phyloP scores from a whole-genome alignment of 2,329 filamentous ascomycete genomes.

The Calonectria pseudoreteaudii region DNA sequence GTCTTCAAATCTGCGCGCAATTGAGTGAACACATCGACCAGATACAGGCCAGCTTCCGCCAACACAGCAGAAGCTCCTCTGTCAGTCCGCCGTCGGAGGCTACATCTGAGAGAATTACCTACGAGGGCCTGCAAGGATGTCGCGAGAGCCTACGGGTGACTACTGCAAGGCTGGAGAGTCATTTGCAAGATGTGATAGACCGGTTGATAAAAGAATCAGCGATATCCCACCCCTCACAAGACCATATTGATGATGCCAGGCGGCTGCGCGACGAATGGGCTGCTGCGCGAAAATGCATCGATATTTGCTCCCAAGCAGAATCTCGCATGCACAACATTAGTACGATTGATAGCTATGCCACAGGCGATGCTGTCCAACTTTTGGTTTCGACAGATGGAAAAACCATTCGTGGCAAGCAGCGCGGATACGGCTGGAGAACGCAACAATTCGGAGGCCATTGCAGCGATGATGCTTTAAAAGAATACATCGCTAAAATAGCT shows the following conservation, averaged over 20 bases:
- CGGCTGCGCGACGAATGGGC: conserved; percentile 27
- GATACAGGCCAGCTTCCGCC: conserved; percentile 16
- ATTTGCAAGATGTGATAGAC: neutral
- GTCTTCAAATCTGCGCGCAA: conserved; percentile 32
- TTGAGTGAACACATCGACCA: conserved; percentile 35
- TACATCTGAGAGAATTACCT: conserved; percentile 5
- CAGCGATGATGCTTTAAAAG: neutral
- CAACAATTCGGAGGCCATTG: neutral
- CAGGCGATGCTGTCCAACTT: neutral
- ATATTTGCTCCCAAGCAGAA: conserved; percentile 24
- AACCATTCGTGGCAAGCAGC: neutral
- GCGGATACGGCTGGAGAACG: neutral
- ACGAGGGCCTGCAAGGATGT: conserved; percentile 26
- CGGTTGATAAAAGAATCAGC: conserved; percentile 1
- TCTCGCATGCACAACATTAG: neutral
- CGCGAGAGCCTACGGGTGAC: conserved; percentile 9
- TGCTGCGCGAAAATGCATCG: conserved; percentile 23
- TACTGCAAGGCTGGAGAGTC: neutral
- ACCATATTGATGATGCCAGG: conserved; percentile 12
- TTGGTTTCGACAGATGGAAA: neutral
- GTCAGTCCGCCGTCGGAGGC: neutral
- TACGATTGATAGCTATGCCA: neutral
- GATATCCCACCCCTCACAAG: neutral
- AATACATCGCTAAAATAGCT: neutral
- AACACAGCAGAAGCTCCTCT: neutral